A percentile compares a stretch with the other conserved stretches of the same genome.
These are phyloP conservation scores for Butyriboletus loyo DNA, from an alignment of 768 basidiomycete genomes.

Conservation along the genomic window DNA sequence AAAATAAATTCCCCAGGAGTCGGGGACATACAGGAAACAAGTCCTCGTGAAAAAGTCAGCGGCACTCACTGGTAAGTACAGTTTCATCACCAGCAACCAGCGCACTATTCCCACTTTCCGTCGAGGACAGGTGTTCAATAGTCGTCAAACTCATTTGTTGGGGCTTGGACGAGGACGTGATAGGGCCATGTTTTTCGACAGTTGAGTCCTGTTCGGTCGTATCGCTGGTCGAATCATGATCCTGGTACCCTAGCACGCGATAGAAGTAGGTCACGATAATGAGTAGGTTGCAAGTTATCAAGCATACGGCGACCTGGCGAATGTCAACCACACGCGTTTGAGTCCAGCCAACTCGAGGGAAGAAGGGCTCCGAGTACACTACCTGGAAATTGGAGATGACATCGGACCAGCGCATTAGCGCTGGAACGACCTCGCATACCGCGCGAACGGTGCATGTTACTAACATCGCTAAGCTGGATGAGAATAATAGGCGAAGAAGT, in stretches of 20 bases:
- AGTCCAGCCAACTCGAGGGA: neutral
- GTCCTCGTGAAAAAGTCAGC: neutral
- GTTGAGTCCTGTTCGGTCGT: neutral
- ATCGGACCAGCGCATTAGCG: neutral
- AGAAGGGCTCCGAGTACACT: neutral
- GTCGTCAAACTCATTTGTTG: slow-evolving; percentile 12
- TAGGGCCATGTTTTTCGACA: neutral
- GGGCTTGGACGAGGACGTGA: neutral
- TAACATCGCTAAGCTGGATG: neutral
- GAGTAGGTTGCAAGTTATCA: slow-evolving; percentile 23
- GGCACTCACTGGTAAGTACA: neutral
- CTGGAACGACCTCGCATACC: neutral
- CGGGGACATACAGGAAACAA: neutral
- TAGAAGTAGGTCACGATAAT: slow-evolving; percentile 27
- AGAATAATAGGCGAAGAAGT: slow-evolving; percentile 12
- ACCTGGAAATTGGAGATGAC: slow-evolving; percentile 10
- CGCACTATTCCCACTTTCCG: neutral
- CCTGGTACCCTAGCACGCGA: slow-evolving; percentile 10
- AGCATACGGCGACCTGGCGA: slow-evolving; percentile 11
- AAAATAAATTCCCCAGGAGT: neutral
- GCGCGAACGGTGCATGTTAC: neutral
- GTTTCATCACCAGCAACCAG: too few relatives aligned
- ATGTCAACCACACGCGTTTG: neutral
- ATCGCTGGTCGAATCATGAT: neutral
- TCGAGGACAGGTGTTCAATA: slow-evolving; percentile 4